phyloP scores from a whole-genome alignment of 164 flowering plant genomes.

The Umbellularia californica region DNA sequence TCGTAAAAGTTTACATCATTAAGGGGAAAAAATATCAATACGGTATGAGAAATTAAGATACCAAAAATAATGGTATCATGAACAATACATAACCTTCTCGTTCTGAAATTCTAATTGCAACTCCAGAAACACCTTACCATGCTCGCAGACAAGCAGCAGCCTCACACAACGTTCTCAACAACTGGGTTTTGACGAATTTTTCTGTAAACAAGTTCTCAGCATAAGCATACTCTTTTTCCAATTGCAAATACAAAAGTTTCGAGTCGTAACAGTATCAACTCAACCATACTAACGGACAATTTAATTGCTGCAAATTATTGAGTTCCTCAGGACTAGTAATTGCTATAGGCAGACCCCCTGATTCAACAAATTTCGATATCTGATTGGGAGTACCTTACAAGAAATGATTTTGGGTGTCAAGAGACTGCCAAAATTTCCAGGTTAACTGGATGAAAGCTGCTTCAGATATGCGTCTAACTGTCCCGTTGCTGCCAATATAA shows the following conservation, averaged over 20 bases:
- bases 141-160: background rate
- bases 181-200: background rate
- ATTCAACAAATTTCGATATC: background rate
- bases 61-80: background rate
- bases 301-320: background rate
- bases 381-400: background rate
- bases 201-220: background rate
- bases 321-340: background rate
- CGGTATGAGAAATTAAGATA: background rate
- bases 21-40: background rate
- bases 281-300: background rate
- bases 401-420: background rate
- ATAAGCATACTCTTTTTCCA: background rate
- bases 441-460: background rate
- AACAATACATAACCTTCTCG: background rate
- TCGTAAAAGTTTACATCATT: no score
- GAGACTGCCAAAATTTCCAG: background rate
- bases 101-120: background rate
- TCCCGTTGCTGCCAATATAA: conserved; percentile 73
- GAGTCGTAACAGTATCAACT: background rate
- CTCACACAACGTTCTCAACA: background rate
- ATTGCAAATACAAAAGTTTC: no score
- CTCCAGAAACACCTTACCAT: background rate
- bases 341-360: background rate
- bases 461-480: conserved; percentile 46